Evolutionary conservation across 768 basidiomycete genomes (phyloP).

Genomic region (Lentinula sp.): DNA sequence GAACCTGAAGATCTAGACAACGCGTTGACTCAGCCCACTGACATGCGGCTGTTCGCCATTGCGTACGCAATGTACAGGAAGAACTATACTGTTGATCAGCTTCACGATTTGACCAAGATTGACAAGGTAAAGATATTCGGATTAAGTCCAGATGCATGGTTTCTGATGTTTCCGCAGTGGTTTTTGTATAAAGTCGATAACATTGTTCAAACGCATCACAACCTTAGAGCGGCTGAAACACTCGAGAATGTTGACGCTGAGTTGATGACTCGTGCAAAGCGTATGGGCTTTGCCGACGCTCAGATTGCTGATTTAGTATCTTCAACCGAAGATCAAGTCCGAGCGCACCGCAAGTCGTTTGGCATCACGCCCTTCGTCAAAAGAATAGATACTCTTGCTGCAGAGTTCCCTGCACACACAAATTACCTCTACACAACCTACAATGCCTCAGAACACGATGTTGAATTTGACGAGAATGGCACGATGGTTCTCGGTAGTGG

Average conservation of each 20-base stretch:
- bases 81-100: conserved; percentile 80
- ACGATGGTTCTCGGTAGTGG: conserved; percentile 99
- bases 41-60: conserved; percentile 94
- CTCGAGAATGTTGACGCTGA: conserved; percentile 66
- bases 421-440: conserved; percentile 99
- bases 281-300: conserved; percentile 90
- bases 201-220: conserved; percentile 84
- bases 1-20: conserved; percentile 80
- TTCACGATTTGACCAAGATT: conserved; percentile 96
- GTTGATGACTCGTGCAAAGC: conserved; percentile 83
- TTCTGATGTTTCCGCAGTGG: conserved; percentile 50
- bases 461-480: conserved; percentile 92
- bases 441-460: conserved; percentile 93
- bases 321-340: conserved; percentile 71
- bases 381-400: conserved; percentile 97
- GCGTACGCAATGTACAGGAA: conserved; percentile 97
- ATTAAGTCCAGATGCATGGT: background rate
- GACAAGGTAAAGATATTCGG: conserved; percentile 64
- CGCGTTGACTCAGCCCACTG: conserved; percentile 80
- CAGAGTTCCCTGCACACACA: conserved; percentile 97
- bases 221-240: conserved; percentile 63
- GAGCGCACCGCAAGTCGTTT: conserved; percentile 79
- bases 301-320: conserved; percentile 84
- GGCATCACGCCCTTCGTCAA: conserved; percentile 96
- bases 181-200: conserved; percentile 99